Evolutionary conservation across 140 eudicot genomes (phyloP), one percentile per base, ranked within the genome.

Genomic region (Ambrosia hybrid): DNA sequence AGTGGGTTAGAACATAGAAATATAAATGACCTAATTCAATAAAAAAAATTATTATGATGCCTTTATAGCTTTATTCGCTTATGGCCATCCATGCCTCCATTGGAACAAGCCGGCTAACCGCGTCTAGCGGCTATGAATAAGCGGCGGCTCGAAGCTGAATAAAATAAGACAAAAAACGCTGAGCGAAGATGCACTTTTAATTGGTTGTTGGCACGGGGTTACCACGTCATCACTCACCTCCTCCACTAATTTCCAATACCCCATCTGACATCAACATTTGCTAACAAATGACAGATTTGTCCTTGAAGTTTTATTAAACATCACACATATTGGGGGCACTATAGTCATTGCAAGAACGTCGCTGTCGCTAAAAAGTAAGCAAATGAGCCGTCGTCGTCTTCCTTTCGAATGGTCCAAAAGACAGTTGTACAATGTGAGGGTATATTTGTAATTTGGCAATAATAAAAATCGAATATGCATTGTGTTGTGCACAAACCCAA

Each of bases 361-460:
- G 6, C 71, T 82, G 39, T 86, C 92, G 70, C 64, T 13, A 66
- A 78, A 86, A 88, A 88, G 89, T 77, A 65, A 83, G 77, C 81
- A 65, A 64, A 45, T 74, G 59, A 61, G 71, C 86, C 73, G 73
- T 16, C 82, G 80, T 72, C 80, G 71, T 79, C 80, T 78, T 81
- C 79, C 73, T 41, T 70, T 64, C 82, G 67, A 80, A 73, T 73
- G 78, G 82, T 78, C 85, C 81, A 77, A 59, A 73, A 74, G 73
- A 83, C 83, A 77, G 81, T 80, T 75, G 83, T 80, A 70, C 46
- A 14, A 6, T 5, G 37, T 26, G 6, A 68, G 80, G 80, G 77
- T 34, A 80, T 46, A 69, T 75, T 69, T 15, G 80, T 77, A 58
- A 79, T 39, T 68, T 68, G 33, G 30, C 66, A 67, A 59, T 57